Evolutionary conservation across 2,329 filamentous ascomycete species (phyloP).

Genomic region (Piedraia hortae): DNA sequence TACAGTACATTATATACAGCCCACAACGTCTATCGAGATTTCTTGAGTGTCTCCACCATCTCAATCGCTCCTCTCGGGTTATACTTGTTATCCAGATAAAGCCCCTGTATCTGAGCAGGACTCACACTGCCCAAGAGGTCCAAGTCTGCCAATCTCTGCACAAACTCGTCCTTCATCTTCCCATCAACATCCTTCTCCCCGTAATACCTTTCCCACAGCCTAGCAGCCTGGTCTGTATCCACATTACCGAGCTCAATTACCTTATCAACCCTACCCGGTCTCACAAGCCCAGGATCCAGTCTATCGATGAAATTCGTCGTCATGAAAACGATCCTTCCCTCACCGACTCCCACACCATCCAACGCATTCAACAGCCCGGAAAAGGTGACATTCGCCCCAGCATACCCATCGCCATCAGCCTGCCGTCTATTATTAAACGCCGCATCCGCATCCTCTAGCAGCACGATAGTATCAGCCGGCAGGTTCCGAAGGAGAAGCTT

Average conservation of each 20-base stretch:
- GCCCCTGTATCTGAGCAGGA: conserved; percentile 71
- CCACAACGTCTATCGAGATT: too few relatives aligned
- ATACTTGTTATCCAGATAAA: conserved; percentile 89
- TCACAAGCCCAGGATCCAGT: conserved; percentile 64
- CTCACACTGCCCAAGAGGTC: conserved; percentile 48
- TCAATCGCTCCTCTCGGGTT: conserved; percentile 61
- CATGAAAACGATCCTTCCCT: conserved; percentile 78
- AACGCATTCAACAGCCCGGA: conserved; percentile 47
- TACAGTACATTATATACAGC: too few relatives aligned
- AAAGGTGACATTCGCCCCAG: conserved; percentile 72
- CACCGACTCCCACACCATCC: conserved; percentile 80
- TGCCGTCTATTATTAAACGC: conserved; percentile 63
- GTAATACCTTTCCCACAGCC: conserved; percentile 92
- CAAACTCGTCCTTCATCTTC: conserved; percentile 36
- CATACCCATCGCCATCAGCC: conserved; percentile 56
- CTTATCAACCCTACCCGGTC: conserved; percentile 83
- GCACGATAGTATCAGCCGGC: conserved; percentile 51
- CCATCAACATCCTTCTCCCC: conserved; percentile 46
- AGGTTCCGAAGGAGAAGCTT: conserved; percentile 68
- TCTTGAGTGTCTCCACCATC: too few relatives aligned
- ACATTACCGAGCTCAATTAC: conserved; percentile 73
- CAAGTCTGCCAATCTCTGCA: conserved; percentile 39
- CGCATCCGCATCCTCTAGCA: conserved; percentile 77
- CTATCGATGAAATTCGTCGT: conserved; percentile 87
- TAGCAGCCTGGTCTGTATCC: conserved; percentile 52